Evolutionary conservation across 495 filamentous ascomycete species (phyloP).

Genomic region (Penicillium verhagenii): DNA sequence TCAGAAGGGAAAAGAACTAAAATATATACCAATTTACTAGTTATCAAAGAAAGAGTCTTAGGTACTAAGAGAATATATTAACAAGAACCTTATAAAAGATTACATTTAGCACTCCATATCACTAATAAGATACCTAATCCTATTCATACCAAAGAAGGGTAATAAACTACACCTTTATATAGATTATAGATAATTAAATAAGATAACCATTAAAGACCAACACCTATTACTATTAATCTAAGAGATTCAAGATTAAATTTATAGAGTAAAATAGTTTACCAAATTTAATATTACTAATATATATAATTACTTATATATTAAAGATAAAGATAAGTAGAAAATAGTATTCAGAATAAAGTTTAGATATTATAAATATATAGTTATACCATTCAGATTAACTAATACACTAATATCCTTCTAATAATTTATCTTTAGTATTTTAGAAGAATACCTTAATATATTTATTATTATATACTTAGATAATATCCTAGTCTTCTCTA

Average conservation of each 20-base stretch:
- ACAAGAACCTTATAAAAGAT: conserved; percentile 15
- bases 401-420: no score
- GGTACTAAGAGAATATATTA: conserved; percentile 23
- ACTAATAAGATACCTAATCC: conserved; percentile 6
- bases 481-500: background rate
- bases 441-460: no score
- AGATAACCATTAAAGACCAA: background rate
- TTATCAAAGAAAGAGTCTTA: no score
- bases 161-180: background rate
- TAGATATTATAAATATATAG: no score
- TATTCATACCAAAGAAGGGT: conserved; percentile 27
- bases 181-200: no score
- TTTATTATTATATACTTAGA: no score
- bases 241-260: background rate
- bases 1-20: no score
- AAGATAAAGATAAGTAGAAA: background rate
- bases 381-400: no score
- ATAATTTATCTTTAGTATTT: no score
- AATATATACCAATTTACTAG: no score
- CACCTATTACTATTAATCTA: background rate
- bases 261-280: background rate
- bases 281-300: background rate
- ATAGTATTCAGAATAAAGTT: no score
- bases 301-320: background rate
- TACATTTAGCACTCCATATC: conserved; percentile 13